These are phyloP conservation scores for Corinectria fuckeliana DNA, from an alignment of 2,329 filamentous ascomycete species.

Conservation along the genomic window DNA sequence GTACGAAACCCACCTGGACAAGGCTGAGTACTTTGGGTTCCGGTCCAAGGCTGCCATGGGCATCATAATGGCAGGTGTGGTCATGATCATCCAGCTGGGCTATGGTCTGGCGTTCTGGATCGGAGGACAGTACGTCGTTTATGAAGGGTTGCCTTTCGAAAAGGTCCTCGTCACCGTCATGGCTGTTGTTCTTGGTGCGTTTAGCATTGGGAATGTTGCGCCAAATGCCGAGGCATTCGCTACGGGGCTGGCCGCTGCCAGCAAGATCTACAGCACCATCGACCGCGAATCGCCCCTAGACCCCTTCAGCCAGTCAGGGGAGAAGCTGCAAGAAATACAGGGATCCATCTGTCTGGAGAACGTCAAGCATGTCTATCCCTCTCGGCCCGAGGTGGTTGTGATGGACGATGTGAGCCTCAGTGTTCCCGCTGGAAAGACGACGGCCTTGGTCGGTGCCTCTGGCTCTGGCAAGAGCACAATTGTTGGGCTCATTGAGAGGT, in stretches of 20 bases:
- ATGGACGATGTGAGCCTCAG: conserved; percentile 44
- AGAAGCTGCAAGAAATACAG: conserved; percentile 28
- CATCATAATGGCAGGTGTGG: conserved; percentile 76
- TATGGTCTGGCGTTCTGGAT: conserved; percentile 83
- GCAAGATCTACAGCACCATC: conserved; percentile 85
- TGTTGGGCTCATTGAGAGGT: conserved; percentile 50
- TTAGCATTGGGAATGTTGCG: conserved; percentile 78
- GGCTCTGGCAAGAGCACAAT: conserved; percentile 58
- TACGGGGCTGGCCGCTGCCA: conserved; percentile 75
- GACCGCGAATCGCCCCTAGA: conserved; percentile 64
- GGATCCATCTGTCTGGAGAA: conserved; percentile 51
- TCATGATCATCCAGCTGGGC: conserved; percentile 76
- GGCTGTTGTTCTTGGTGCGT: conserved; percentile 82
- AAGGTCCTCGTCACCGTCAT: conserved; percentile 78
- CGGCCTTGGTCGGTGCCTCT: conserved; percentile 59
- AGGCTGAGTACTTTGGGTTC: conserved; percentile 72
- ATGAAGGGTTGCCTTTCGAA: conserved; percentile 66
- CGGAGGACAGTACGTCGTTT: conserved; percentile 71
- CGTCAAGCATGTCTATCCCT: conserved; percentile 58
- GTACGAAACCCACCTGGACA: conserved; percentile 72
- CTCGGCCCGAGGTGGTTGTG: conserved; percentile 52
- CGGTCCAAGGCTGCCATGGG: conserved; percentile 71
- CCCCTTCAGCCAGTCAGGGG: conserved; percentile 40
- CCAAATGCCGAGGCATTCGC: conserved; percentile 81
- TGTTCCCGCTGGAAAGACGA: conserved; percentile 51